Base-by-base conservation (phyloP, 306 rosid genomes). In the Quercus engelmannii region DNA sequence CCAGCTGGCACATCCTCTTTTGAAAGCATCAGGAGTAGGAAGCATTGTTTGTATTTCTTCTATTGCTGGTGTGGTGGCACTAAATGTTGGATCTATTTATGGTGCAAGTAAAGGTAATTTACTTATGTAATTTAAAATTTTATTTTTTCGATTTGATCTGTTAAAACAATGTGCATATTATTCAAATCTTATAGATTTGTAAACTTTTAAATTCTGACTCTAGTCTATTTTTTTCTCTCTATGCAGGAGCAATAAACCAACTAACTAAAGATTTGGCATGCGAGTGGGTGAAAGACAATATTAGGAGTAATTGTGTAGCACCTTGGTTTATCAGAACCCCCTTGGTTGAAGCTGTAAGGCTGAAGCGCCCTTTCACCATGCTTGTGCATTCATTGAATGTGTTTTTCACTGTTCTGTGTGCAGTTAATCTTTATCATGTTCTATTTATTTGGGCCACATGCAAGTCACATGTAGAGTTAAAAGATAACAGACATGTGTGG, bases 1-100 rank as follows among this genome's bases (percentile, higher is more conserved):
- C 77, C 90, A 85, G 81, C 85, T 89, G 12, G 89, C 90, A 43
- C 64, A 86, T 51, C 90, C 89, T 26, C 85, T 89, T 71, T 74
- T 89, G 15, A 85, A 82, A 74, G 83, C 84, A 14, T 87, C 90
- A 10, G 87, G 82, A 28, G 71, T 62, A 3, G 86, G 85, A 1
- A 78, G 55, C 81, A 76, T 89, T 12, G 82, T 83, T 2, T 86
- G 78, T 57, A 38, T 86, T 7, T 84, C 92, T 13, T 85, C 89
- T 17, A 18, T 76, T 68, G 76, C 76, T 3, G 80, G 86, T 20
- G 69, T 33, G 2, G 76, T 33, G 6, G 79, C 85, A 14, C 0
- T 76, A 2, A 71, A 79, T 21, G 1, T 31, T 20, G 25, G 54
- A 7, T 78, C 89, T 8, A 2, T 75, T 3, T 87, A 80, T 69